A percentile compares a stretch with the other conserved stretches of the same genome.
phyloP scores from a whole-genome alignment of 305 asterid species.

The Fraxinus sp. region DNA sequence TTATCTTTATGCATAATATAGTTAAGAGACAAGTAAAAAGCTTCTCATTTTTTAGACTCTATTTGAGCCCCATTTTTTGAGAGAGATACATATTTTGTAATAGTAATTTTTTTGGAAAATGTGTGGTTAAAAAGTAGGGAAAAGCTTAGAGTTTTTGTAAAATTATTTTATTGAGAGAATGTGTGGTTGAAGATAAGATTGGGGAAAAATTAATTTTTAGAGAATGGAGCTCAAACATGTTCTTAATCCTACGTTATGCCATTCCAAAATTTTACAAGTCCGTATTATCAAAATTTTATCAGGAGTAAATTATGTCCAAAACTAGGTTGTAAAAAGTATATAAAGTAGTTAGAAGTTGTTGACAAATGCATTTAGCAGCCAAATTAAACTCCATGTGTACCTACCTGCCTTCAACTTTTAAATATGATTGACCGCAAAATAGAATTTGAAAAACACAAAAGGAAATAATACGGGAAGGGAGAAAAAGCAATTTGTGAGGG shows the following conservation, averaged over 20 bases:
- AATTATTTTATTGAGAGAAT: neutral
- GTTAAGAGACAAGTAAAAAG: neutral
- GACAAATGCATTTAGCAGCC: slow-evolving; percentile 9
- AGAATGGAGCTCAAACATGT: neutral
- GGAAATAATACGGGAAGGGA: neutral
- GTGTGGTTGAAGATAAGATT: neutral
- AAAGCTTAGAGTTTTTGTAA: no score
- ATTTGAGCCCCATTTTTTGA: neutral
- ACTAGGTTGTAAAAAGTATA: slow-evolving; percentile 1
- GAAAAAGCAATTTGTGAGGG: neutral
- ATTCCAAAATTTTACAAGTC: neutral
- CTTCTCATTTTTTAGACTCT: neutral
- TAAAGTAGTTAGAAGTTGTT: slow-evolving; percentile 1
- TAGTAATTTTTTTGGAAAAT: neutral
- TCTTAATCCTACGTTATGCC: neutral
- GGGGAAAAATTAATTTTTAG: neutral
- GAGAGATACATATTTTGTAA: neutral
- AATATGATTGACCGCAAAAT: slow-evolving; percentile 1
- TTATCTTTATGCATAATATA: neutral
- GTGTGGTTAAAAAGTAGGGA: neutral
- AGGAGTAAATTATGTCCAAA: neutral
- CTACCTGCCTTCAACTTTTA: neutral
- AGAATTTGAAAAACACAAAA: neutral
- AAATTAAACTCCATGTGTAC: neutral
- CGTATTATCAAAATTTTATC: neutral